Evolutionary conservation across 177 flowering plant genomes (phyloP).

Genomic region (Tripterygium wilfordii): DNA sequence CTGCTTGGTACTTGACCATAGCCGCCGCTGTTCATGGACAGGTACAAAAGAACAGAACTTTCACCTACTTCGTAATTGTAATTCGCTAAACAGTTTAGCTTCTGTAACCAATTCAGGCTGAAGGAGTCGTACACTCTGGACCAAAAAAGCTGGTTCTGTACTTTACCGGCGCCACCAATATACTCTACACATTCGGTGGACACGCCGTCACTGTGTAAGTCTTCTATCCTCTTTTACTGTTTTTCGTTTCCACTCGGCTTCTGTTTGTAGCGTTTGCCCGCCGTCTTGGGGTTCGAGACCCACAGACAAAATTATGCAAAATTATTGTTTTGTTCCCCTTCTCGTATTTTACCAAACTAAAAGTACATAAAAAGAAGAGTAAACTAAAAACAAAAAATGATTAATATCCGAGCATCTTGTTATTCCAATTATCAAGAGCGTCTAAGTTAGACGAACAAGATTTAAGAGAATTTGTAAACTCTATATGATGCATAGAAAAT

Average conservation of each 20-base stretch:
- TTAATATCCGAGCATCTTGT: no score
- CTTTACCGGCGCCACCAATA: constrained; percentile 94
- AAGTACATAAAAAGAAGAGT: not conserved
- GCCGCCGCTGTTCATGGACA: constrained; percentile 85
- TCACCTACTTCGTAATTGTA: no score
- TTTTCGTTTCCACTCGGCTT: constrained; percentile 31
- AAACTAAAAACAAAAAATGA: no score
- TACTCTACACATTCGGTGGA: constrained; percentile 90
- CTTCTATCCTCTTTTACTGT: not conserved
- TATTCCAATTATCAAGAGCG: no score
- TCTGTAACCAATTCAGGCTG: constrained; percentile 17
- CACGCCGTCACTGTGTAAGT: constrained; percentile 97
- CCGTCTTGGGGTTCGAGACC: constrained; percentile 19
- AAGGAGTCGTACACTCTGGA: constrained; percentile 62
- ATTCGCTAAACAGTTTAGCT: no score
- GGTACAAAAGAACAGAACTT: constrained; percentile 31
- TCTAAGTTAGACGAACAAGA: no score
- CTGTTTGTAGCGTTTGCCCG: constrained; percentile 60
- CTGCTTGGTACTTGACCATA: constrained; percentile 88
- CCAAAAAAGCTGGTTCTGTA: constrained; percentile 73
- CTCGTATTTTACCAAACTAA: not conserved
- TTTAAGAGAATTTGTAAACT: no score
- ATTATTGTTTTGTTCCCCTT: constrained; percentile 10
- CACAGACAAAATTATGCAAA: constrained; percentile 26
- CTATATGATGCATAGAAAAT: no score